Evolutionary conservation across 768 basidiomycete genomes (phyloP), one percentile per base, ranked within the genome.

Genomic region (Macrolepiota albuminosa): DNA sequence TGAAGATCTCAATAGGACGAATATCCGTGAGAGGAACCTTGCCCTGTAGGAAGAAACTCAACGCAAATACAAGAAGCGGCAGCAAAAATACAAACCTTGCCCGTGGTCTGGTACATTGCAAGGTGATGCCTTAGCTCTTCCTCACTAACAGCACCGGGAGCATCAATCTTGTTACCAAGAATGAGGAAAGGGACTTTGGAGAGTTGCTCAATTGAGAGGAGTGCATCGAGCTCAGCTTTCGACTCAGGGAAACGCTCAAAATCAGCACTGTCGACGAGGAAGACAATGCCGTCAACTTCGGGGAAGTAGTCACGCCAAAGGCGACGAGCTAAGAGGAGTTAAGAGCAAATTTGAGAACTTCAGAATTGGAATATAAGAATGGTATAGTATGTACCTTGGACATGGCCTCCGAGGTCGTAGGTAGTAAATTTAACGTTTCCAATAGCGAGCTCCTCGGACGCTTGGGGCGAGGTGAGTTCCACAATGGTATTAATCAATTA

Each of bases 231-330:
- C 75, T 99, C 97, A 13, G 93, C 95, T 75, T 98, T 98, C 64
- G 93, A 93, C 76, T 98, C 97, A 8, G 88, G 74, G 76, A 99
- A 96, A 46, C 96, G 91, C 78, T 98, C 97, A 70, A 89, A 88
- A 80, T 99, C 97, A 63, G 94, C 94, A 65, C 87, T 91, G 78
- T 99, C 97, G 61, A 99, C 95, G 59, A 99, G 82, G 85, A 98
- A 99, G 70, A 98, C 87, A 68, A 99, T 98, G 18, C 94, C 96
- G 68, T 99, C 95, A 46, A 98, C 97, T 74, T 98, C 97, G 53
- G 97, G 97, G 87, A 99, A 98, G 79, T 98, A 99, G 76, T 99
- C 95, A 60, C 95, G 87, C 97, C 97, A 99, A 72, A 98, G 88
- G 66, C 97, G 93, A 66, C 97, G 95, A 56, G 97, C 97, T 83